Evolutionary conservation across 2,329 filamentous ascomycete species (phyloP).

Genomic region (Pseudogymnoascus sp.): DNA sequence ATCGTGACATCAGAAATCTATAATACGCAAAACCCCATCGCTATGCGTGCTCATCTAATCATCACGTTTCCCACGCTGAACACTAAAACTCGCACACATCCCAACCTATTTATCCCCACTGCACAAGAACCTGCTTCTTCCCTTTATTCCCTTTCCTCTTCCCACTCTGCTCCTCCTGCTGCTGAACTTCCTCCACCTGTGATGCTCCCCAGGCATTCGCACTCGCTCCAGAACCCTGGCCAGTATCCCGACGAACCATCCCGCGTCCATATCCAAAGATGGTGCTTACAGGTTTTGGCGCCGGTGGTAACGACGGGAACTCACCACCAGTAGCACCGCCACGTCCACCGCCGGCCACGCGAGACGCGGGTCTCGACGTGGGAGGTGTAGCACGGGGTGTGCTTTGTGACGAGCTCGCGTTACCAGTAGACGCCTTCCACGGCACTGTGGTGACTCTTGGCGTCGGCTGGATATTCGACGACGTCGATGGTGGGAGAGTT

Average conservation of each 20-base stretch:
- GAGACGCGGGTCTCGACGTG: slow-evolving; percentile 19
- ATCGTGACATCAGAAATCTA: neutral
- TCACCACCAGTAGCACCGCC: slow-evolving; percentile 40
- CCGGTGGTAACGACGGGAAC: slow-evolving; percentile 76
- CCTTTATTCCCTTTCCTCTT: slow-evolving; percentile 53
- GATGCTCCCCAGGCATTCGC: slow-evolving; percentile 21
- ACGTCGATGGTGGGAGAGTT: neutral
- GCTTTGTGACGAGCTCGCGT: slow-evolving; percentile 26
- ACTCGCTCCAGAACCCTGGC: slow-evolving; percentile 32
- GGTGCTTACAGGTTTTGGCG: slow-evolving; percentile 58
- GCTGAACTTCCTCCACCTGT: slow-evolving; percentile 17
- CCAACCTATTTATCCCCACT: slow-evolving; percentile 43
- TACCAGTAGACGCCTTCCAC: slow-evolving; percentile 20
- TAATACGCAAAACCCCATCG: neutral
- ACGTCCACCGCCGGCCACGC: neutral
- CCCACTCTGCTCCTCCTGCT: slow-evolving; percentile 22
- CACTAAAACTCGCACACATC: neutral
- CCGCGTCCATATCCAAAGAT: slow-evolving; percentile 54
- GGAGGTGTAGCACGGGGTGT: slow-evolving; percentile 31
- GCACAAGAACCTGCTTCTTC: slow-evolving; percentile 53
- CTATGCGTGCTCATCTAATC: slow-evolving; percentile 1
- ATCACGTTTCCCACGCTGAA: neutral
- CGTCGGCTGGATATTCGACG: slow-evolving; percentile 25
- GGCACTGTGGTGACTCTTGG: slow-evolving; percentile 38
- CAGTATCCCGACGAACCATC: slow-evolving; percentile 47